Conservation (phyloP, 768 basidiomycete genomes). For the Tylopilus vinaceipallidus region DNA sequence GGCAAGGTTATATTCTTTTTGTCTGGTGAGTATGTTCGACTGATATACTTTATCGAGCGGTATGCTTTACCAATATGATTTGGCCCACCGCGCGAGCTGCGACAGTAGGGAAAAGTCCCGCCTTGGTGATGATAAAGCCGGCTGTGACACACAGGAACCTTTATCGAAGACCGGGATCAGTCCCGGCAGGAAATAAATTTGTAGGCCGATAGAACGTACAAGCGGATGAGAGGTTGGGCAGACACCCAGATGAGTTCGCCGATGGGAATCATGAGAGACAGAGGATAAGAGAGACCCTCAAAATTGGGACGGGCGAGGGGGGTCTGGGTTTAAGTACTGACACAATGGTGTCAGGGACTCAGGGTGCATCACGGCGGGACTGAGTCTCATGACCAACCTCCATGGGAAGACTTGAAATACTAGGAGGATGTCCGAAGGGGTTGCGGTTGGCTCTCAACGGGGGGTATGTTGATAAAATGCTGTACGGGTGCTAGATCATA, state of each 20-base stretch:
- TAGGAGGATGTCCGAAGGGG: not conserved
- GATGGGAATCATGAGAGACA: constrained; percentile 25
- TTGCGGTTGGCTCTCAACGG: no score
- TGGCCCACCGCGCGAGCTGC: constrained; percentile 62
- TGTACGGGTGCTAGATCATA: no score
- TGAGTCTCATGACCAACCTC: not conserved
- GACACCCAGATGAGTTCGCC: constrained; percentile 64
- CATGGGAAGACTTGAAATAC: not conserved
- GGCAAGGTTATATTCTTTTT: constrained; percentile 57
- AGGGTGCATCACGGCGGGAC: constrained; percentile 1
- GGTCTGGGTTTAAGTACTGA: constrained; percentile 5
- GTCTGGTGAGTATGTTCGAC: not conserved
- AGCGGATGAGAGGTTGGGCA: constrained; percentile 53
- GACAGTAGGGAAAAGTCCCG: constrained; percentile 54
- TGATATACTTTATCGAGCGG: not conserved
- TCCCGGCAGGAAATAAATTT: not conserved
- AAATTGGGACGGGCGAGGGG: not conserved
- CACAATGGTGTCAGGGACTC: not conserved
- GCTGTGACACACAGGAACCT: constrained; percentile 54
- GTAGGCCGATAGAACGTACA: constrained; percentile 40
- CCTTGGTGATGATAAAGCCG: constrained; percentile 59
- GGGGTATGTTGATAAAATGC: no score
- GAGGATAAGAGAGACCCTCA: not conserved
- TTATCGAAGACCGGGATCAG: constrained; percentile 1
- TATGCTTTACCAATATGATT: constrained; percentile 46